Percentiles rank a stretch among this genome's conserved stretches.
Conservation (phyloP, 768 basidiomycete genomes). For the Trametes villosa region DNA sequence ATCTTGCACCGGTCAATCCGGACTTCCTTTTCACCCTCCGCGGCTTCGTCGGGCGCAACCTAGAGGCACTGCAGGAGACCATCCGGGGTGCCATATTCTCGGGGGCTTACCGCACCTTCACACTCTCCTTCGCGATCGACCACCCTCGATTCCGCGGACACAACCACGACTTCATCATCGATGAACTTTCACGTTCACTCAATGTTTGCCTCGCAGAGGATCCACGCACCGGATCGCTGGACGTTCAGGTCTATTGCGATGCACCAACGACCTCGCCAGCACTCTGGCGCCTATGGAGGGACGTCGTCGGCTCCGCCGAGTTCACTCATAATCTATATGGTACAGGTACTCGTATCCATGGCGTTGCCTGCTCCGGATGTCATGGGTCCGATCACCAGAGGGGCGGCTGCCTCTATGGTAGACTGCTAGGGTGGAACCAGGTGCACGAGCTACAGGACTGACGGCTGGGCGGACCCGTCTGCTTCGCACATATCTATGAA, state of each 20-base stretch:
- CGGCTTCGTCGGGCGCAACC: neutral
- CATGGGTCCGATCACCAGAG: neutral
- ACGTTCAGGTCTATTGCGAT: neutral
- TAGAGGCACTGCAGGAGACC: neutral
- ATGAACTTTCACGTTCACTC: neutral
- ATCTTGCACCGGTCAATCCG: neutral
- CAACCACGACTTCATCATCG: neutral
- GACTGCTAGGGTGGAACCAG: neutral
- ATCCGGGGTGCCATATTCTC: neutral
- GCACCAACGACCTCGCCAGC: neutral
- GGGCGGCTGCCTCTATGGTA: neutral
- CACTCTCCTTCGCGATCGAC: neutral
- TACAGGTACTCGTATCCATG: neutral
- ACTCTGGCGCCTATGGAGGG: neutral
- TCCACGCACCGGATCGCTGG: neutral
- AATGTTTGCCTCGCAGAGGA: neutral
- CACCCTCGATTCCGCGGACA: neutral
- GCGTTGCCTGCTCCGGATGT: neutral
- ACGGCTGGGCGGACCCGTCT: no score
- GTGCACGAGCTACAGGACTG: no score
- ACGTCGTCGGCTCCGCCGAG: neutral
- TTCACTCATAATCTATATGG: neutral
- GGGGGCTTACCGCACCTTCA: neutral
- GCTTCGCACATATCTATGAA: no score
- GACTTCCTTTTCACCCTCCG: neutral